A percentile compares a stretch with the other conserved stretches of the same genome.
Conservation (phyloP, 495 filamentous ascomycete genomes). For the Tuber magnatum region DNA sequence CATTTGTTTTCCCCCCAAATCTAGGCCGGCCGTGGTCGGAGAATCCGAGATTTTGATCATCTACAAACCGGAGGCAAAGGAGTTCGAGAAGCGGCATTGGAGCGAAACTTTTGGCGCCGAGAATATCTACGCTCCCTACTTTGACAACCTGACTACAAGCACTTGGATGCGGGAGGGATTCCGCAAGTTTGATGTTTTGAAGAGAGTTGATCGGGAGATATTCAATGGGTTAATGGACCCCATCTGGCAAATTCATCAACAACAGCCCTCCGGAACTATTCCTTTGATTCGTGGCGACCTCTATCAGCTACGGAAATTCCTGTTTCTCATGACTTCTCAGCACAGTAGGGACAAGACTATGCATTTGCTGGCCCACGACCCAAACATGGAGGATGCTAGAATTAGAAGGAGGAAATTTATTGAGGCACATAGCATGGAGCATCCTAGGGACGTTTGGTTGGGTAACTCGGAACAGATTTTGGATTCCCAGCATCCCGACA, state of each 20-base stretch:
- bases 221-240: slow-evolving; percentile 38
- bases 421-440: slow-evolving; percentile 35
- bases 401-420: slow-evolving; percentile 38
- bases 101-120: slow-evolving; percentile 40
- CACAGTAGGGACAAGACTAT: slow-evolving; percentile 36
- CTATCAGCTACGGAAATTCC: slow-evolving; percentile 38
- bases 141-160: slow-evolving; percentile 38
- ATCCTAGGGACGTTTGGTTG: slow-evolving; percentile 41
- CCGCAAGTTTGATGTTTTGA: slow-evolving; percentile 35
- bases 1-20: slow-evolving; percentile 10
- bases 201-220: slow-evolving; percentile 39
- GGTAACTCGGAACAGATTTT: slow-evolving; percentile 35
- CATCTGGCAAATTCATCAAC: slow-evolving; percentile 40
- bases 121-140: slow-evolving; percentile 38
- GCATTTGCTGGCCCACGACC: slow-evolving; percentile 38
- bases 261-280: slow-evolving; percentile 31
- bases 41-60: slow-evolving; percentile 38
- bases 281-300: slow-evolving; percentile 35
- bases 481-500: slow-evolving; percentile 30
- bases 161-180: slow-evolving; percentile 33
- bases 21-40: slow-evolving; percentile 32
- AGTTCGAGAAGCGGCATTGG: slow-evolving; percentile 39
- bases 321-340: slow-evolving; percentile 39
- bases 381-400: slow-evolving; percentile 35
- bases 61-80: slow-evolving; percentile 36